Percentiles rank a stretch among this genome's conserved stretches.
Conservation (phyloP, 192 early-diverging fungal genomes). For the Thoreauomyces humboldtii region DNA sequence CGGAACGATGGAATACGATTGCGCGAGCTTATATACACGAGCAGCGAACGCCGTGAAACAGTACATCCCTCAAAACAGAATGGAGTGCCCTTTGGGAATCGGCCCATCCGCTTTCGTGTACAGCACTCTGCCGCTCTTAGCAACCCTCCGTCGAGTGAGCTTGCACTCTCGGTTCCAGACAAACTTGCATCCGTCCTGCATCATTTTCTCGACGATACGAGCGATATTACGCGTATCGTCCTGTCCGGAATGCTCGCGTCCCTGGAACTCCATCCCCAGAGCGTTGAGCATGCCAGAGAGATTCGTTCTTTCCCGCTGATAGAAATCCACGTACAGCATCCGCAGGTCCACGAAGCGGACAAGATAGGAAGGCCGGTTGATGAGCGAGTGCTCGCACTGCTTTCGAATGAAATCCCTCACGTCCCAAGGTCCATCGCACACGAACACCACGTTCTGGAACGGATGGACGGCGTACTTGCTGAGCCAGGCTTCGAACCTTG, state of each 20-base stretch:
- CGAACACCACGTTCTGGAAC: constrained; percentile 45
- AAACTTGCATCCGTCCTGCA: constrained; percentile 41
- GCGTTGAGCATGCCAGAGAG: constrained; percentile 63
- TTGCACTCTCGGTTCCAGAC: constrained; percentile 21
- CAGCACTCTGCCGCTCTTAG: constrained; percentile 2
- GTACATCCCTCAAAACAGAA: no score
- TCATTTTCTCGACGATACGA: constrained; percentile 60
- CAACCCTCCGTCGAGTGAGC: constrained; percentile 9
- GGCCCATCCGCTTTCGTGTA: background rate
- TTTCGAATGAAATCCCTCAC: constrained; percentile 80
- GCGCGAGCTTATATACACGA: no score
- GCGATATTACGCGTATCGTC: constrained; percentile 82
- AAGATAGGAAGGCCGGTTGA: constrained; percentile 61
- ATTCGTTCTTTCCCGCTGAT: constrained; percentile 47
- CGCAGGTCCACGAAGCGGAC: constrained; percentile 65
- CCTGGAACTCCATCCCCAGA: constrained; percentile 65
- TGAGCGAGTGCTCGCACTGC: constrained; percentile 58
- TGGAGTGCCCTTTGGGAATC: no score
- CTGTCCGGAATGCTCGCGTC: constrained; percentile 74
- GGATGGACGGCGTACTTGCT: constrained; percentile 28
- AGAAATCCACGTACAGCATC: constrained; percentile 52
- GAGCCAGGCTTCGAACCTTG: constrained; percentile 52
- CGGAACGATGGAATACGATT: no score
- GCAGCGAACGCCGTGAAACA: no score
- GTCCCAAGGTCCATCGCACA: constrained; percentile 72